Conservation (phyloP, 768 basidiomycete species). For the Suillus americanus region DNA sequence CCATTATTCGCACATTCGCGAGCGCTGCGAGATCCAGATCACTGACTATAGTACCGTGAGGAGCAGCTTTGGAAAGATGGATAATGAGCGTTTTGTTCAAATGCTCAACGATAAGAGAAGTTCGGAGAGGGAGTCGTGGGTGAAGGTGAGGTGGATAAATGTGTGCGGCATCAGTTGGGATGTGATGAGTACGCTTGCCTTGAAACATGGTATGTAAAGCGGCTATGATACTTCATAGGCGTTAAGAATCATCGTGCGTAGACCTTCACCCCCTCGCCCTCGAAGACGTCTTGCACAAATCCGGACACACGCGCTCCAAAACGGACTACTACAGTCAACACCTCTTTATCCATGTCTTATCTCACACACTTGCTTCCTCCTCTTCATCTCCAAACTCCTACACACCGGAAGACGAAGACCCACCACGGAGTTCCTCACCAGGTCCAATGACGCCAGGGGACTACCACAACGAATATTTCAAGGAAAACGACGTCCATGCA, state of each 20-base stretch:
- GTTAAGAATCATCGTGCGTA: slow-evolving; percentile 21
- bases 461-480: slow-evolving; percentile 3
- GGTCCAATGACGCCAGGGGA: slow-evolving; percentile 15
- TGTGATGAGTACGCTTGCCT: slow-evolving; percentile 64
- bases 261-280: slow-evolving; percentile 71
- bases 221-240: slow-evolving; percentile 7
- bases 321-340: slow-evolving; percentile 70
- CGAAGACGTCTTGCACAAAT: slow-evolving; percentile 65
- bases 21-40: slow-evolving; percentile 66
- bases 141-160: slow-evolving; percentile 74
- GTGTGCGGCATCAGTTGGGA: slow-evolving; percentile 71
- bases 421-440: slow-evolving; percentile 34
- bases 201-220: slow-evolving; percentile 58
- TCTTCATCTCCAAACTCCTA: slow-evolving; percentile 11
- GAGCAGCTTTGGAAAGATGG: slow-evolving; percentile 53
- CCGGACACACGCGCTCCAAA: slow-evolving; percentile 58
- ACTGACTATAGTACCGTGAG: slow-evolving; percentile 63
- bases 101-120: slow-evolving; percentile 47
- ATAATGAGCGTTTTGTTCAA: slow-evolving; percentile 59
- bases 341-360: slow-evolving; percentile 68
- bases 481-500: neutral
- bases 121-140: slow-evolving; percentile 55
- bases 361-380: slow-evolving; percentile 49
- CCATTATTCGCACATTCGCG: slow-evolving; percentile 54
- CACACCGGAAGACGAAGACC: slow-evolving; percentile 6